Percentiles rank a stretch among this genome's conserved stretches.
Evolutionary conservation across 2,329 filamentous ascomycete species (phyloP).

Genomic region (Alternaria sp.): DNA sequence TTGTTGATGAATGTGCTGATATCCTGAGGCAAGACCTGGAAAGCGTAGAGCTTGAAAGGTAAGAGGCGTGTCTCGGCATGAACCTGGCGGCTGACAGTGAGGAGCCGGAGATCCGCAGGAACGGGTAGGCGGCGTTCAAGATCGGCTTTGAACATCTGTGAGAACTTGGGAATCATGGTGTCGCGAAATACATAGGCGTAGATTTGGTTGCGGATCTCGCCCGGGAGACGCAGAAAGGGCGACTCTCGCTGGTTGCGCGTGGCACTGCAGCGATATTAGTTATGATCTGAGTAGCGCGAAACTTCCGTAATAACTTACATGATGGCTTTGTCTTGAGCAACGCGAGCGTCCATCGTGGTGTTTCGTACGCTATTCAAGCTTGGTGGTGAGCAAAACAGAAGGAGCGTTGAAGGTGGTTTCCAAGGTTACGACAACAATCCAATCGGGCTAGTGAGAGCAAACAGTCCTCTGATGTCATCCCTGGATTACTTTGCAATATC

Average conservation of each 20-base stretch:
- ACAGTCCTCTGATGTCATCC: background rate
- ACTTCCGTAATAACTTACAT: background rate
- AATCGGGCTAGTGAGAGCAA: background rate
- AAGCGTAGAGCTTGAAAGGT: background rate
- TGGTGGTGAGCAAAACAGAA: background rate
- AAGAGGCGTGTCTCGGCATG: background rate
- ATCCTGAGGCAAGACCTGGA: background rate
- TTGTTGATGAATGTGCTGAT: background rate
- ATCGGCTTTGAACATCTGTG: accelerated
- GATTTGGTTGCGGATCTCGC: background rate
- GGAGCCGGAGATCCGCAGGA: background rate
- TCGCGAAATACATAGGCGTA: background rate
- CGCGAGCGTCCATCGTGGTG: background rate
- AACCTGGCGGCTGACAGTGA: background rate
- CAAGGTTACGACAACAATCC: background rate
- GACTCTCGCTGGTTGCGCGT: background rate
- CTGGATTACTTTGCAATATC: background rate
- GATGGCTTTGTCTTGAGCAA: background rate
- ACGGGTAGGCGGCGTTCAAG: background rate
- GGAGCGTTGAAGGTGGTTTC: background rate
- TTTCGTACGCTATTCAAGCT: background rate
- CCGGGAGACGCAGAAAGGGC: background rate
- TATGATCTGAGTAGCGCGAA: background rate
- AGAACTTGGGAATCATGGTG: background rate
- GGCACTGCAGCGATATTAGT: background rate